phyloP scores from a whole-genome alignment of 176 grass and related monocot species.

The Chrysopogon serrulatus region DNA sequence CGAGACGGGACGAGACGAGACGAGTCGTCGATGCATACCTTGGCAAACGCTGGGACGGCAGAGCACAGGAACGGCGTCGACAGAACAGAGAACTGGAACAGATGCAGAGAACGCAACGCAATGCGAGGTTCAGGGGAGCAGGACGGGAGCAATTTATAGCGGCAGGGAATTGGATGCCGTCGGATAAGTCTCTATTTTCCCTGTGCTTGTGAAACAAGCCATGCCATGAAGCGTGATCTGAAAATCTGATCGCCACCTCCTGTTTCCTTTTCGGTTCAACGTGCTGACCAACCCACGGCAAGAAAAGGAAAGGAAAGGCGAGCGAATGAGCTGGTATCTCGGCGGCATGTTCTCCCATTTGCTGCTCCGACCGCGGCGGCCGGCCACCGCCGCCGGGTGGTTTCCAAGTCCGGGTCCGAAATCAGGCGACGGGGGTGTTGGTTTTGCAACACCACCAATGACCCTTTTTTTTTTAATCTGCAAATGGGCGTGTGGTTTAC shows the following conservation, averaged over 20 bases:
- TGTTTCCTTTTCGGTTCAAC: neutral
- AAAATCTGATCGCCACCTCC: neutral
- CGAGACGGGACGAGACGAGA: neutral
- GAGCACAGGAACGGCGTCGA: neutral
- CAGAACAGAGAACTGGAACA: neutral
- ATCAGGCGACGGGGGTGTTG: neutral
- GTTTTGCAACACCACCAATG: neutral
- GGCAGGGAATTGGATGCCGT: neutral
- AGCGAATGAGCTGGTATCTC: neutral
- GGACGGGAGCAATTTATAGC: neutral
- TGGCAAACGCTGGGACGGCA: neutral
- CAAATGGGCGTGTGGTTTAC: neutral
- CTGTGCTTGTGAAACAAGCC: constrained; percentile 24
- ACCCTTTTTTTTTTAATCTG: neutral
- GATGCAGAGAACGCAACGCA: neutral
- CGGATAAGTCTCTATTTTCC: neutral
- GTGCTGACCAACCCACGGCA: neutral
- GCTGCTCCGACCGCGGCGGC: neutral
- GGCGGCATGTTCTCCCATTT: neutral
- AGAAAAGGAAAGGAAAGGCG: neutral
- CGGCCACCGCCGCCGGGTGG: neutral
- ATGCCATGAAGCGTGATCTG: neutral
- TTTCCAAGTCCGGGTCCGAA: constrained; percentile 15
- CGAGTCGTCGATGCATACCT: neutral
- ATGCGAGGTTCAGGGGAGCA: neutral